These are phyloP conservation scores for Flaveria sonorensis DNA, from an alignment of 129 eudicot genomes.

Conservation along the genomic window DNA sequence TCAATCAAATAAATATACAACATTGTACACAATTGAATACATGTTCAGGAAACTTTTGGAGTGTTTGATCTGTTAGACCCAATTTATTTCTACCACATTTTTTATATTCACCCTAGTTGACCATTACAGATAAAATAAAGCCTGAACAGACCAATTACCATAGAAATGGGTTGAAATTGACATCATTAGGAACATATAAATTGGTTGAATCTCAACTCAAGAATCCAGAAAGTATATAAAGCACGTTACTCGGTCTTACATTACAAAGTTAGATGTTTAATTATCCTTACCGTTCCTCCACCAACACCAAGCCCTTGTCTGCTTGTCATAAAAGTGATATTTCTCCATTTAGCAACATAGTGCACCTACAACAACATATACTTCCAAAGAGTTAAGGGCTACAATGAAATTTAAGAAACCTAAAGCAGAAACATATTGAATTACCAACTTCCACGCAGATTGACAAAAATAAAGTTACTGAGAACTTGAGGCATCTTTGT, in stretches of 20 bases:
- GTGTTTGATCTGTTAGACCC: neutral
- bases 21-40: neutral
- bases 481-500: conserved; percentile 8
- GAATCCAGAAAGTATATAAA: neutral
- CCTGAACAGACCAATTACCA: neutral
- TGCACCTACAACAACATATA: conserved; percentile 64
- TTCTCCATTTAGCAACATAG: conserved; percentile 97
- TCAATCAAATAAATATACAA: neutral
- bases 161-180: neutral
- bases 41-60: neutral
- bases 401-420: neutral
- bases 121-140: neutral
- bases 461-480: conserved; percentile 6
- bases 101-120: neutral
- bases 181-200: neutral
- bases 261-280: conserved; percentile 4
- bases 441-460: neutral
- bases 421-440: neutral
- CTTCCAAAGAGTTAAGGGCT: neutral
- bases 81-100: neutral
- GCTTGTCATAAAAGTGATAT: conserved; percentile 94
- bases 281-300: conserved; percentile 89
- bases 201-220: neutral
- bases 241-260: neutral
- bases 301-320: conserved; percentile 97